Conservation (phyloP, 805 yeast species). For the Yamadazyma tumulicola region DNA sequence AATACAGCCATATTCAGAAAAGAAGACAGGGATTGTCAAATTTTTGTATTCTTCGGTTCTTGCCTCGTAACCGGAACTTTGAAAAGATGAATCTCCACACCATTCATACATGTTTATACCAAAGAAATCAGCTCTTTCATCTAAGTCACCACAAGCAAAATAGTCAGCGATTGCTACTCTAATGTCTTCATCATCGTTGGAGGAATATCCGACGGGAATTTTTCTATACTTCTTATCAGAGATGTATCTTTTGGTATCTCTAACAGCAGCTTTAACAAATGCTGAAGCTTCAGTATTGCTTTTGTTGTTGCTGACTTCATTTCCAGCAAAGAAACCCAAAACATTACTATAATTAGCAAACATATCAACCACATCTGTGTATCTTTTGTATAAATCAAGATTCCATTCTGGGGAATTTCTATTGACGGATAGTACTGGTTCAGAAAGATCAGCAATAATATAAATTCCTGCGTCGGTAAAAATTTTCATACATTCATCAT, state of each 20-base stretch:
- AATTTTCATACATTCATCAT: constrained; percentile 38
- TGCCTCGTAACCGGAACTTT: constrained; percentile 61
- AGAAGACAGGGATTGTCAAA: constrained; percentile 76
- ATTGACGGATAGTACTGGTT: constrained; percentile 75
- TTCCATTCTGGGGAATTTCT: constrained; percentile 81
- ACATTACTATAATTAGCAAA: constrained; percentile 76
- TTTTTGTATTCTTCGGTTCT: constrained; percentile 71
- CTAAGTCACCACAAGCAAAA: constrained; percentile 74
- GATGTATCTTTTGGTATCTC: constrained; percentile 83
- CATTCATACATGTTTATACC: constrained; percentile 88
- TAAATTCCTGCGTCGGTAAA: constrained; percentile 46
- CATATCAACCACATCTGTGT: constrained; percentile 76
- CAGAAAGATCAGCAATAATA: constrained; percentile 45
- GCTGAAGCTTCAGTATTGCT: constrained; percentile 89
- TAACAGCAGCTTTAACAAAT: constrained; percentile 91
- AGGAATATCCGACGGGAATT: constrained; percentile 92
- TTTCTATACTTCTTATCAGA: constrained; percentile 58
- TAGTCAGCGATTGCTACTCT: constrained; percentile 78
- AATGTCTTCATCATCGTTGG: constrained; percentile 83
- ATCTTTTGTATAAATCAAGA: constrained; percentile 65
- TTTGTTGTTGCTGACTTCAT: constrained; percentile 86
- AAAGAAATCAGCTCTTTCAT: constrained; percentile 69
- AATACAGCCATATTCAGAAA: constrained; percentile 90
- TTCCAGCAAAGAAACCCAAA: constrained; percentile 95
- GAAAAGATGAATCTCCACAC: constrained; percentile 69